Conservation (phyloP, 2,329 filamentous ascomycete species). For the Ceratocystis alfenasii region DNA sequence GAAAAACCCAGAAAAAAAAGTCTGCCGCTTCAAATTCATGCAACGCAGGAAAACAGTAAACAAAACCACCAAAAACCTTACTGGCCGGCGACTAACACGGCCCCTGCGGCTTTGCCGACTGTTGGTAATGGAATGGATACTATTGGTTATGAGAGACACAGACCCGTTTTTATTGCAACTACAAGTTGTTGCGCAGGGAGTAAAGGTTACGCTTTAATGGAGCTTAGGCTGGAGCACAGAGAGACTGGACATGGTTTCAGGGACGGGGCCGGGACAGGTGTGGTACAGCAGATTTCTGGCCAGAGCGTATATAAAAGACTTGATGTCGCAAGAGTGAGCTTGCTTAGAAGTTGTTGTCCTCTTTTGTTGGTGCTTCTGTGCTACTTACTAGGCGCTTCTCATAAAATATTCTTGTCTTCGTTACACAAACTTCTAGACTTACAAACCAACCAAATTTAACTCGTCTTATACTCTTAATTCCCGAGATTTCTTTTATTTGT, state of each 20-base stretch:
- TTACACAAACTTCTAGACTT: background rate
- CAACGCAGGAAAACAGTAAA: background rate
- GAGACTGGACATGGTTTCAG: background rate
- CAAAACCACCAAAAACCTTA: too few relatives aligned
- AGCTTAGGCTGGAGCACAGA: background rate
- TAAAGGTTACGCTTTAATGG: background rate
- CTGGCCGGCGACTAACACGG: background rate
- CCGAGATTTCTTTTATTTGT: background rate
- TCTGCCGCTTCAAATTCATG: background rate
- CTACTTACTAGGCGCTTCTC: too few relatives aligned
- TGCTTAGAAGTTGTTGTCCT: too few relatives aligned
- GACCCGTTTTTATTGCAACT: conserved; percentile 7
- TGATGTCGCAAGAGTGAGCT: too few relatives aligned
- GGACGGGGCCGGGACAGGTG: background rate
- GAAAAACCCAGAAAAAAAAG: background rate
- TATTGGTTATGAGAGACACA: background rate
- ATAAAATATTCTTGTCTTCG: too few relatives aligned
- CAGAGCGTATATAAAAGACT: background rate
- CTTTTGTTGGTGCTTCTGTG: too few relatives aligned
- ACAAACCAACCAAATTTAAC: too few relatives aligned
- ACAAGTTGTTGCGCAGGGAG: background rate
- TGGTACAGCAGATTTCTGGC: background rate
- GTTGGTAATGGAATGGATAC: background rate
- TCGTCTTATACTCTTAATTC: background rate
- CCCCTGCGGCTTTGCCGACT: conserved; percentile 8